Conservation (phyloP, 176 grass and related monocot genomes). For the Coix lacrymajobi region DNA sequence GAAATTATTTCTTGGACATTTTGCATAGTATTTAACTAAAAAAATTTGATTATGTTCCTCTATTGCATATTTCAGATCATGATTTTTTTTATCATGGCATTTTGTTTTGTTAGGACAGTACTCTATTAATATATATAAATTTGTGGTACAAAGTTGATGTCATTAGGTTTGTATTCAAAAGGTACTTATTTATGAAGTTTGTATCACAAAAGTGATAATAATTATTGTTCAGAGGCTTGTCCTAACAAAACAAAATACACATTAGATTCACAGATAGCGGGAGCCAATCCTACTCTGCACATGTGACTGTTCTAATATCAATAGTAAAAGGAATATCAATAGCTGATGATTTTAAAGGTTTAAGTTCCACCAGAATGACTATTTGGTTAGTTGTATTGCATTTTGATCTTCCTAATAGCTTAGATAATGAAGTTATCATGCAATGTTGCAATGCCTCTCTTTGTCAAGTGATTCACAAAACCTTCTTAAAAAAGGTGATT, state of each 20-base stretch:
- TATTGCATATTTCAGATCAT: neutral
- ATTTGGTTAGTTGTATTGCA: neutral
- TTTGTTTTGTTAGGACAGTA: neutral
- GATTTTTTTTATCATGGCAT: neutral
- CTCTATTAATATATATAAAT: neutral
- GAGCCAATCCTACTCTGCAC: neutral
- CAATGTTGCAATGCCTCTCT: neutral
- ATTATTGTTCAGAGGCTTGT: neutral
- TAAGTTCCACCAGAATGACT: neutral
- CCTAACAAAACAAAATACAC: neutral
- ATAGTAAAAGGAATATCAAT: neutral
- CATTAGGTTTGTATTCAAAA: neutral
- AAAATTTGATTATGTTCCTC: neutral
- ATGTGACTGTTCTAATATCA: neutral
- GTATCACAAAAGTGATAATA: neutral
- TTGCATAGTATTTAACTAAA: neutral
- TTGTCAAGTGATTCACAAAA: neutral
- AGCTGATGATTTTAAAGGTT: neutral
- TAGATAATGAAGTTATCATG: neutral
- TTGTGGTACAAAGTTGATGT: neutral
- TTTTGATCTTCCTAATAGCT: neutral
- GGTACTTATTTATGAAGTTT: neutral
- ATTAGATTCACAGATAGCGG: neutral
- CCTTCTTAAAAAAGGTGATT: neutral
- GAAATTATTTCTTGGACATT: neutral